phyloP scores from a whole-genome alignment of 208 protist genomes.

The Leishmania tarentolae region DNA sequence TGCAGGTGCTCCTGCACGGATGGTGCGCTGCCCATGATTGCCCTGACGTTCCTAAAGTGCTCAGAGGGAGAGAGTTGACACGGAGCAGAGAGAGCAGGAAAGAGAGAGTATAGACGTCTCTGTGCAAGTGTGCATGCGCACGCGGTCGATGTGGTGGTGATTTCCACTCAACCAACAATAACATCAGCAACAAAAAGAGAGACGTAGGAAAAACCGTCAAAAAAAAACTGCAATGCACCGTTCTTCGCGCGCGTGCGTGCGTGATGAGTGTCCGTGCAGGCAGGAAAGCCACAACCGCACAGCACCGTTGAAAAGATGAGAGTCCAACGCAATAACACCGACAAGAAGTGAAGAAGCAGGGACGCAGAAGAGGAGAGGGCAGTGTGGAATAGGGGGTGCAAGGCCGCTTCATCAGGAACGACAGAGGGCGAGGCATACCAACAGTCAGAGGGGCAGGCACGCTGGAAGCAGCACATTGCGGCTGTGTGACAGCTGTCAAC shows the following conservation, averaged over 20 bases:
- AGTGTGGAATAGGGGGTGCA: not conserved
- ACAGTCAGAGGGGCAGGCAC: not conserved
- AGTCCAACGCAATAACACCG: not conserved
- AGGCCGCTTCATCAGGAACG: not conserved
- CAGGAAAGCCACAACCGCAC: not conserved
- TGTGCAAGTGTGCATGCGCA: not conserved
- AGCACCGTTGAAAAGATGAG: not conserved
- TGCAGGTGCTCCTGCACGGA: slow-evolving; percentile 69
- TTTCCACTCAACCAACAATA: not conserved
- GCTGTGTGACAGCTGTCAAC: not conserved
- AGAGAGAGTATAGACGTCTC: not conserved
- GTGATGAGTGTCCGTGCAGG: not conserved
- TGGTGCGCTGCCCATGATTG: slow-evolving; percentile 60
- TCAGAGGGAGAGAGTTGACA: not conserved
- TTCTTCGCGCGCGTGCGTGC: not conserved
- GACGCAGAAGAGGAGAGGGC: not conserved
- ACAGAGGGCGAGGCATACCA: not conserved
- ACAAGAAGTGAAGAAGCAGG: not conserved
- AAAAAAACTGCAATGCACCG: not conserved
- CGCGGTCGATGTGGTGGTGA: not conserved
- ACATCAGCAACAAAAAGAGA: not conserved
- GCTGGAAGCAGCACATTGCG: not conserved
- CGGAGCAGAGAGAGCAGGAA: not conserved
- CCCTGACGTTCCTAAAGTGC: not conserved
- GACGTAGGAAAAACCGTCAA: not conserved